Base-by-base conservation (phyloP, 257 asterid genomes). In the Nicotiana tabacum region DNA sequence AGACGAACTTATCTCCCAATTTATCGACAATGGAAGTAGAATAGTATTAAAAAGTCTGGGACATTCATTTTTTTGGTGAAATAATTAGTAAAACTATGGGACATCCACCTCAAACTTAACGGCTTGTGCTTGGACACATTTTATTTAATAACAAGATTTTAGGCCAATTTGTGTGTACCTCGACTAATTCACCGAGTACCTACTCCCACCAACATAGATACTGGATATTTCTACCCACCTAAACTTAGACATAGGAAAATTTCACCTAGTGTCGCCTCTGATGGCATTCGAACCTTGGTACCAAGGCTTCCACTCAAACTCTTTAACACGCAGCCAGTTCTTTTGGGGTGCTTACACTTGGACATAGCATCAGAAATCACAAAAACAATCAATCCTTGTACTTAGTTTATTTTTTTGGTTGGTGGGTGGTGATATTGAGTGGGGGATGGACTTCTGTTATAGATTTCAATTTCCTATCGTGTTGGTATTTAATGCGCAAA, bases 361-460 rank as follows among this genome's bases (percentile, higher is more conserved):
- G 56, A 37, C 77, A 69, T 16, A 10, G 56, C 21, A 69, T n/a
- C 21, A 10, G 32, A 69, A 69, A 69, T 69, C 57, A 39, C 77
- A 9, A 72, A 30, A 46, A 72, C 10, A 1, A 16, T 72, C 37
- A 18, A 11, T 3, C 37, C 60, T 46, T 72, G 78, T 39, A 43
- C 17, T 43, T 13, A 16, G 48, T 72, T 72, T 46, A 72, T 43
- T 72, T 30, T 12, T 43, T 46, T 12, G 58, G 58, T 46, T 24
- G 78, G 37, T 72, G 35, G 37, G 78, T 70, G 78, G 78, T 43
- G 60, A 43, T 43, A 57, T 70, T 70, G 60, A 43, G 78, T 39
- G 1, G 57, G 17, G 18, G 35, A n/a, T 69, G 35, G 33, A n/a
- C n/a, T 69, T 69, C 32, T 39, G n/a, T 27, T 69, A 39, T 69